Percentiles rank a stretch among this genome's conserved stretches.
Evolutionary conservation across 169 alveolate species (phyloP).

Genomic region (Plasmodium billcollinsi): DNA sequence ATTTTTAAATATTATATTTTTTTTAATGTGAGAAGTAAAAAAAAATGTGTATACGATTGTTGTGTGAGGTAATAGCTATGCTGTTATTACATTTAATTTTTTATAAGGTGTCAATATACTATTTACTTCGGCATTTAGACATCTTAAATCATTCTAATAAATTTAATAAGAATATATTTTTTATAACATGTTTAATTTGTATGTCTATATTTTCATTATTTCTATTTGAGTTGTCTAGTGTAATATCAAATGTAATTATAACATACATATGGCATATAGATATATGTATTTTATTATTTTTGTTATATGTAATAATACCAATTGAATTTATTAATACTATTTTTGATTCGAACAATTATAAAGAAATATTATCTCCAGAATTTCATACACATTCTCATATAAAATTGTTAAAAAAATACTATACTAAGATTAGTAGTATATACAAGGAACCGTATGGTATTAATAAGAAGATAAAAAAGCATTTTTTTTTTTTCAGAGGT

Average conservation of each 20-base stretch:
- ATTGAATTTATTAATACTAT: slow-evolving; percentile 51
- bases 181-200: slow-evolving; percentile 64
- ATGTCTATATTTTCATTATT: slow-evolving; percentile 70
- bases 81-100: slow-evolving; percentile 47
- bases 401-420: slow-evolving; percentile 44
- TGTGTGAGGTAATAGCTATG: slow-evolving; percentile 55
- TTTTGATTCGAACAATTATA: slow-evolving; percentile 56
- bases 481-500: slow-evolving; percentile 52
- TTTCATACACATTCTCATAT: slow-evolving; percentile 66
- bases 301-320: slow-evolving; percentile 66
- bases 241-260: slow-evolving; percentile 43
- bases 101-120: slow-evolving; percentile 61
- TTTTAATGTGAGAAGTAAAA: slow-evolving; percentile 1
- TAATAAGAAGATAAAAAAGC: slow-evolving; percentile 34
- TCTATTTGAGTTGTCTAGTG: slow-evolving; percentile 46
- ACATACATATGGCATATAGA: slow-evolving; percentile 65
- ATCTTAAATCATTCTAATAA: slow-evolving; percentile 60
- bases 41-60: slow-evolving; percentile 37
- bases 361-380: slow-evolving; percentile 63
- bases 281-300: slow-evolving; percentile 45
- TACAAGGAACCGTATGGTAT: slow-evolving; percentile 36
- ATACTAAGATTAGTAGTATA: slow-evolving; percentile 44
- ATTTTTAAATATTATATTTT: not conserved
- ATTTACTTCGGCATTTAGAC: slow-evolving; percentile 59
- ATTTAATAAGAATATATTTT: slow-evolving; percentile 62